Evolutionary conservation across 495 filamentous ascomycete species (phyloP).

Genomic region (Trichoderma erinaceum): DNA sequence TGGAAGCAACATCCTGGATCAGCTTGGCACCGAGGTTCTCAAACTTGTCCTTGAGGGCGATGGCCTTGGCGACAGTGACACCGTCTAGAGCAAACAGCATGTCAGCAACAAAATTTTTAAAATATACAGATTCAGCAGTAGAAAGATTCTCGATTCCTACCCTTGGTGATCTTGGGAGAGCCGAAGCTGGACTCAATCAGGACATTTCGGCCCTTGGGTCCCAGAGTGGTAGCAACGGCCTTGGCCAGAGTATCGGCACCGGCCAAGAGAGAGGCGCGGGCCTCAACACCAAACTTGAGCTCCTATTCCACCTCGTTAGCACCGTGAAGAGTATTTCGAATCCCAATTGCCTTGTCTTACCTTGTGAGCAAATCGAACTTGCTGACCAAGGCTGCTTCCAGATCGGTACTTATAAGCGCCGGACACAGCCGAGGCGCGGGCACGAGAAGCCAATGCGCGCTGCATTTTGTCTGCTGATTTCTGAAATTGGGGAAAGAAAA

Average conservation of each 20-base stretch:
- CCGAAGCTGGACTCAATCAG: conserved; percentile 96
- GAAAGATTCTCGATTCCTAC: conserved; percentile 42
- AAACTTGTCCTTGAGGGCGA: conserved; percentile 95
- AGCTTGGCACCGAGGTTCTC: conserved; percentile 97
- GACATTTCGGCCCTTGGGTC: conserved; percentile 97
- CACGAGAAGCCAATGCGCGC: conserved; percentile 44
- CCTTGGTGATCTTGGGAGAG: conserved; percentile 99
- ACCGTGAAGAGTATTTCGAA: conserved; percentile 15
- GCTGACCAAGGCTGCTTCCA: conserved; percentile 54
- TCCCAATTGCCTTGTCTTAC: conserved; percentile 43
- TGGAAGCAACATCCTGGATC: conserved; percentile 95
- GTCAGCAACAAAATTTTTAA: neutral
- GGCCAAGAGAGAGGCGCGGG: conserved; percentile 75
- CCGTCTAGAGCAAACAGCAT: conserved; percentile 53
- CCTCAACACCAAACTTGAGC: conserved; percentile 97
- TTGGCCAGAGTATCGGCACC: conserved; percentile 96
- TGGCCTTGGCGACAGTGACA: conserved; percentile 89
- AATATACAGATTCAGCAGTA: neutral
- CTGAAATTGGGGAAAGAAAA: conserved; percentile 15
- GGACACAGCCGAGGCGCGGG: conserved; percentile 63
- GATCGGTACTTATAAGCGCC: conserved; percentile 50
- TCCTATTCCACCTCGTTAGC: conserved; percentile 52
- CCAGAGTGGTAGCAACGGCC: conserved; percentile 92
- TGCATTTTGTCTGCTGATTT: conserved; percentile 33
- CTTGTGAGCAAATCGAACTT: conserved; percentile 93